phyloP scores from a whole-genome alignment of 1,139 yeast species.

The Taphrina pruni region DNA sequence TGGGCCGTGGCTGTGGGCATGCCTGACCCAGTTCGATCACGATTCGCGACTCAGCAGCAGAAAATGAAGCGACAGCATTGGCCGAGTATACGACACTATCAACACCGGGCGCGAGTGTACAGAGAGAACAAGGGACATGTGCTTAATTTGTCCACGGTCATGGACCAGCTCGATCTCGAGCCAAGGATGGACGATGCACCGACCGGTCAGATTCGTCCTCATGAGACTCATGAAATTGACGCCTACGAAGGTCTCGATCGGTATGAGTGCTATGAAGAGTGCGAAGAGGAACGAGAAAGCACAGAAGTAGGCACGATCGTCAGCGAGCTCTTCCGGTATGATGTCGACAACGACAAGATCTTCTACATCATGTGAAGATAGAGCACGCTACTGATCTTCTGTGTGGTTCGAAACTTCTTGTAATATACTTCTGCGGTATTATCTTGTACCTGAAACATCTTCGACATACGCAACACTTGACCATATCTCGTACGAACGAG shows the following conservation, averaged over 20 bases:
- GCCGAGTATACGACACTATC: conserved; percentile 9
- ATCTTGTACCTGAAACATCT: too few relatives aligned
- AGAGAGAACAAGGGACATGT: conserved; percentile 11
- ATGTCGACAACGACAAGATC: conserved; percentile 1
- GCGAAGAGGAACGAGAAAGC: neutral
- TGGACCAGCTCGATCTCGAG: conserved; percentile 9
- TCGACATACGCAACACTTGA: too few relatives aligned
- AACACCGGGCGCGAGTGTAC: neutral
- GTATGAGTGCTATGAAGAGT: neutral
- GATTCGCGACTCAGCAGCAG: neutral
- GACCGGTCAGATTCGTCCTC: neutral
- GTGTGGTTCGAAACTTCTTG: too few relatives aligned
- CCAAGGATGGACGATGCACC: neutral
- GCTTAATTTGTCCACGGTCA: neutral
- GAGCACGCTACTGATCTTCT: too few relatives aligned
- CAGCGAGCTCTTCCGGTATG: neutral
- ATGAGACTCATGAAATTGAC: neutral
- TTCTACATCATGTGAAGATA: conserved; percentile 17
- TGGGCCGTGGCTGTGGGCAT: conserved; percentile 5
- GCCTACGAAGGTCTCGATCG: neutral
- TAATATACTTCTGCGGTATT: too few relatives aligned
- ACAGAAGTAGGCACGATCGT: conserved; percentile 1
- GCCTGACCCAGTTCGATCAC: neutral
- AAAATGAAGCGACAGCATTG: neutral
- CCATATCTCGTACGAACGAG: too few relatives aligned